A percentile compares a stretch with the other conserved stretches of the same genome.
Conservation (phyloP, 345 rosid species). For the Eucalyptus guilfoylei region DNA sequence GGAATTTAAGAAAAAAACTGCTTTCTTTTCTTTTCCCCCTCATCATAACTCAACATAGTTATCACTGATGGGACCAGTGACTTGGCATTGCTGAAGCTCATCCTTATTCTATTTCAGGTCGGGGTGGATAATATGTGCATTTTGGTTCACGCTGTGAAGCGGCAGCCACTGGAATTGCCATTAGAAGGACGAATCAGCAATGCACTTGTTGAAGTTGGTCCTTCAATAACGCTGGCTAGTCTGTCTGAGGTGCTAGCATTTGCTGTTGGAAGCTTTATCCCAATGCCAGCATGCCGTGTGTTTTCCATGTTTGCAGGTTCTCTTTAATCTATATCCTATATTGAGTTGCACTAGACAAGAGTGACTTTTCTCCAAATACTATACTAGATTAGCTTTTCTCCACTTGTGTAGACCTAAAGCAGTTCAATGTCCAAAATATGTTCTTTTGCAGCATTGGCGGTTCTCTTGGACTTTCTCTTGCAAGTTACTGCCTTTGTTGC, state of each 20-base stretch:
- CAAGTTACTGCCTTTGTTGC: constrained; percentile 99
- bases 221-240: constrained; percentile 98
- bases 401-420: neutral
- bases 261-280: constrained; percentile 92
- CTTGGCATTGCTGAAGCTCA: neutral
- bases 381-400: neutral
- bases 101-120: constrained; percentile 34
- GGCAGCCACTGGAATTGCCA: constrained; percentile 73
- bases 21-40: neutral
- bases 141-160: constrained; percentile 88
- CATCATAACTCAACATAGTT: neutral
- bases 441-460: constrained; percentile 78
- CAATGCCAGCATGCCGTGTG: constrained; percentile 97
- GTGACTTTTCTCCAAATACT: neutral
- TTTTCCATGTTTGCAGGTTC: constrained; percentile 98
- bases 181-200: constrained; percentile 81
- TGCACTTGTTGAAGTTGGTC: constrained; percentile 97
- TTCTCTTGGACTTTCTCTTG: constrained; percentile 88
- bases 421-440: neutral
- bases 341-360: neutral
- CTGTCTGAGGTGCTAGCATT: constrained; percentile 86
- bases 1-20: neutral
- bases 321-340: neutral
- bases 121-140: constrained; percentile 99
- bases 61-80: neutral